Base-by-base conservation (phyloP, 805 yeast species). In the Wickerhamomyces queroliae region DNA sequence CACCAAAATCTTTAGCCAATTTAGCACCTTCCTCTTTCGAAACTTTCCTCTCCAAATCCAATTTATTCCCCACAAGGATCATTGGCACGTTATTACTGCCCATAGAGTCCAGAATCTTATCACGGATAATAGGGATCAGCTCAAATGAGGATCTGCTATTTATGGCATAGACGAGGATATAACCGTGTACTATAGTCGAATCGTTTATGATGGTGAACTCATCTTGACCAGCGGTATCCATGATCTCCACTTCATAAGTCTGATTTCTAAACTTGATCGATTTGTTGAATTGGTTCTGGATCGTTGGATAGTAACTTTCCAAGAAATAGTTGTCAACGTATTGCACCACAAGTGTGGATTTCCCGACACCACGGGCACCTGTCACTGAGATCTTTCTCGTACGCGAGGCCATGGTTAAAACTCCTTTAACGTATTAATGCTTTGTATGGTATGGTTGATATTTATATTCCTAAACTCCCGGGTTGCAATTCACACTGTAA, bases 191-290 rank as follows among this genome's bases (percentile, higher is more conserved):
- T 36, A 86, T 64, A 40, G 84, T 81, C 50, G 84, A 83, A 59
- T 84, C 87, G 52, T 79, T 84, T 62, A 89, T 74, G 47, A 85
- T 77, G 36, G 87, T 76, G 57, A 81, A 85, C 65, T 88, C 95
- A 61, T 88, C 96, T 65, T 87, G 95, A 7, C 96, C 96, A 1
- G 96, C 95, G 0, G 96, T 89, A 56, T 89, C 97, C 44, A 88
- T 66, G 39, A 89, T 84, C 58, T 88, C 96, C 20, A 90, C 76
- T 38, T 80, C 80, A 57, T 83, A 89, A 39, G 82, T 85, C 49
- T 79, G 82, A 45, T 83, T 83, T 44, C 83, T 76, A 59, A 82
- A 76, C 42, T 69, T 71, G 54, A 88, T 71, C 26, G 72, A 69
- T 57, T 84, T 87, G 55, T 79, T 71, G 61, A 84, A 85, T 61